Base-by-base conservation (phyloP, 352 stramenopile genomes). In the Achlya hypogyna region DNA sequence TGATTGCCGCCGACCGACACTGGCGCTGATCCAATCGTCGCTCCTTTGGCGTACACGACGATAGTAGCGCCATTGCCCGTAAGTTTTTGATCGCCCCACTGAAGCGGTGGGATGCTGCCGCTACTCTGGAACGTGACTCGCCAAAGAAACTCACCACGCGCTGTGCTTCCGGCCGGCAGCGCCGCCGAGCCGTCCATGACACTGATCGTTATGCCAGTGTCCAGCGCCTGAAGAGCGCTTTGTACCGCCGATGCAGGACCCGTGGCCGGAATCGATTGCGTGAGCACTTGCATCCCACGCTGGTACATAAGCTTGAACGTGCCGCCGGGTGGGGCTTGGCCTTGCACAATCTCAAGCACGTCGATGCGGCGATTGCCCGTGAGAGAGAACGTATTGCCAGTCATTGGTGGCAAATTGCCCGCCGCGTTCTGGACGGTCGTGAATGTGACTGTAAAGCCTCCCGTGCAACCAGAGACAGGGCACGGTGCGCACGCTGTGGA, bases 381-480 rank as follows among this genome's bases (percentile, higher is more conserved):
- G 29, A 99, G 79, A 35, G 82, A 71, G 62, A 89, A 91, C 12
- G 89, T 89, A 62, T 92, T 88, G 0, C 81, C 82, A 0, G 72
- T 84, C 35, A 99, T 78, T 16, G 88, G 43, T 20, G 95, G 94
- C 71, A 98, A 78, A 64, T 98, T 82, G 10, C 94, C 95, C 34
- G 80, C 65, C 20, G 87, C 83, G 0, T 84, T 79, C 0, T 82
- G 76, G 9, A 98, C 84, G 0, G 74, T 84, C 5, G 74, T 65
- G 71, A 98, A 99, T 5, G 84, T 95, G 34, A 98, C 84, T 22
- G 80, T 81, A 40, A 98, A 89, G 10, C 87, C 86, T 20, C 78
- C 78, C 0, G 79, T 73, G 43, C 79, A 90, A 5, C 82, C 82
- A 0, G 72, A 35, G 12, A 72, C 63, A 60, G 75, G 68, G 49